These are phyloP conservation scores for Nidula microcarpa DNA, from an alignment of 768 basidiomycete genomes.

Conservation along the genomic window DNA sequence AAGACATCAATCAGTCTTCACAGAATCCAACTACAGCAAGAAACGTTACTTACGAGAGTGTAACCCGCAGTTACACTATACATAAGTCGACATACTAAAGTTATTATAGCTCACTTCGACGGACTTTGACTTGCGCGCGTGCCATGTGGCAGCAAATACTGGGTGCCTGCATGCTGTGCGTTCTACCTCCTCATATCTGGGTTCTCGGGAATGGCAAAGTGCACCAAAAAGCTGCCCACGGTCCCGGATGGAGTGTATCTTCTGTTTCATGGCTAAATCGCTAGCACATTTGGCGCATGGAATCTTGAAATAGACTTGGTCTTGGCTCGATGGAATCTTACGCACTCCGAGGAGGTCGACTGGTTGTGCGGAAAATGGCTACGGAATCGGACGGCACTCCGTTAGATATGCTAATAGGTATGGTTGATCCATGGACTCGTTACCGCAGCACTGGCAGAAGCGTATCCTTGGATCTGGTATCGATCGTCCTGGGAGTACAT, in stretches of 20 bases:
- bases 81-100: too few relatives aligned
- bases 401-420: background rate
- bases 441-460: background rate
- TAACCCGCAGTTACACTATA: too few relatives aligned
- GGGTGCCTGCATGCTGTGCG: background rate
- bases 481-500: background rate
- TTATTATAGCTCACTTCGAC: too few relatives aligned
- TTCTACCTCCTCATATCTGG: background rate
- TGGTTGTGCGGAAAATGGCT: background rate
- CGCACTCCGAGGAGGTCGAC: background rate
- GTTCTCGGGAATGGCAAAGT: background rate
- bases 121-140: background rate
- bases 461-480: background rate
- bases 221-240: background rate
- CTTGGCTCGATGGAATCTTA: background rate
- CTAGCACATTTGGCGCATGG: too few relatives aligned
- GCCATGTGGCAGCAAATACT: background rate
- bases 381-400: background rate
- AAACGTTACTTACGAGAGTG: too few relatives aligned
- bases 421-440: background rate
- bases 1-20: too few relatives aligned
- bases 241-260: background rate
- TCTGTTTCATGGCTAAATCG: too few relatives aligned
- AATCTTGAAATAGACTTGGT: background rate
- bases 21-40: too few relatives aligned